Evolutionary conservation across 1,284 basidiomycete species (phyloP).

Genomic region (Puccinia polysora): DNA sequence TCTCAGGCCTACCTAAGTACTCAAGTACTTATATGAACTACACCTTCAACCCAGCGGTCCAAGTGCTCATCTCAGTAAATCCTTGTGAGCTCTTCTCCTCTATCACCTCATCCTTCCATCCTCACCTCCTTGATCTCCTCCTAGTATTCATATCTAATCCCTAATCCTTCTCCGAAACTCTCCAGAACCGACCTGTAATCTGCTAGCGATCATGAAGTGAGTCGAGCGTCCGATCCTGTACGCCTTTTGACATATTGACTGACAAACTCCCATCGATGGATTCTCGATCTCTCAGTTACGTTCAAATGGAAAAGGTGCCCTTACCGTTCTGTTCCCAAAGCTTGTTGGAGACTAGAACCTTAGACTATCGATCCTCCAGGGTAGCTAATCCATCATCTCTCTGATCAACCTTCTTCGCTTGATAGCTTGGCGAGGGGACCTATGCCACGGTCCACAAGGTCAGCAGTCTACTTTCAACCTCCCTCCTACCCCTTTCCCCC

Average conservation of each 20-base stretch:
- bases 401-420: neutral
- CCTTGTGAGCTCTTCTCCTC: too few relatives aligned
- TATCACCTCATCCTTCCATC: too few relatives aligned
- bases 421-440: slow-evolving; percentile 44
- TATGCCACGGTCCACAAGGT: slow-evolving; percentile 45
- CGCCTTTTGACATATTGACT: neutral
- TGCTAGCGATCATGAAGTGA: slow-evolving; percentile 42
- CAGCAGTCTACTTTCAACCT: neutral
- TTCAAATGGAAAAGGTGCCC: slow-evolving; percentile 44
- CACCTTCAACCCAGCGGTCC: too few relatives aligned
- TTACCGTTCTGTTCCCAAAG: slow-evolving; percentile 11
- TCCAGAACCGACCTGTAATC: too few relatives aligned
- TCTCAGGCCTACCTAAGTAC: too few relatives aligned
- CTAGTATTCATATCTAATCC: too few relatives aligned
- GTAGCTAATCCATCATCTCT: slow-evolving; percentile 30
- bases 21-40: too few relatives aligned
- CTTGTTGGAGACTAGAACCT: neutral
- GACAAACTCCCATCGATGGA: neutral
- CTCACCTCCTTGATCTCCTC: too few relatives aligned
- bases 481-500: neutral
- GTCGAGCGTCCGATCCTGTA: neutral
- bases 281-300: slow-evolving; percentile 18
- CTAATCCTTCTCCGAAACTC: too few relatives aligned
- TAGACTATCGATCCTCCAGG: neutral
- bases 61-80: too few relatives aligned